These are phyloP conservation scores for Lodderomyces metapsilosis DNA, from an alignment of 1,139 yeast species.

Conservation along the genomic window DNA sequence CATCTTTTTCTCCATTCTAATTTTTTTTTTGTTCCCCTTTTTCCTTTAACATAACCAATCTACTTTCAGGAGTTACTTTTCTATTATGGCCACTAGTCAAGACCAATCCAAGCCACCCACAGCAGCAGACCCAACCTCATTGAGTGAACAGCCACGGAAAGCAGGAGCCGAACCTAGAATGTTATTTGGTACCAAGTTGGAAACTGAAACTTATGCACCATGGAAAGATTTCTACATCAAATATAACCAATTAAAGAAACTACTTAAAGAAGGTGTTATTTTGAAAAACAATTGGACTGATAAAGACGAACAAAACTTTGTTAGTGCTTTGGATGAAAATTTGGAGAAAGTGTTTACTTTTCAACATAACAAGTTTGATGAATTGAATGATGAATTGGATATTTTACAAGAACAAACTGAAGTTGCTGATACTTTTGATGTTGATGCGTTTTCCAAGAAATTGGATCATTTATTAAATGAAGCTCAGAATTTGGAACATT, in stretches of 20 bases:
- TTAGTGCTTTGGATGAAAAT: constrained; percentile 75
- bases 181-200: constrained; percentile 85
- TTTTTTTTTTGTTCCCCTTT: no score
- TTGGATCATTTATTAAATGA: constrained; percentile 71
- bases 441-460: constrained; percentile 55
- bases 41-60: no score
- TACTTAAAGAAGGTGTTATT: constrained; percentile 76
- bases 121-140: no score
- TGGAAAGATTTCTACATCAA: constrained; percentile 85
- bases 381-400: constrained; percentile 62
- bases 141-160: not conserved
- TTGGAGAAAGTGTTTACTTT: constrained; percentile 92
- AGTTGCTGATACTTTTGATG: constrained; percentile 44
- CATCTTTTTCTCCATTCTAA: not conserved
- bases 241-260: constrained; percentile 75
- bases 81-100: constrained; percentile 6
- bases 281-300: constrained; percentile 65
- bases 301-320: constrained; percentile 80
- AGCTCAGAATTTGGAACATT: constrained; percentile 86
- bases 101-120: constrained; percentile 1
- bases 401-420: constrained; percentile 54
- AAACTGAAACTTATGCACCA: constrained; percentile 79
- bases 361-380: constrained; percentile 70
- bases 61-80: no score
- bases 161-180: constrained; percentile 32